phyloP scores from a whole-genome alignment of 192 early-diverging fungal species.

The Coemansia sp. region DNA sequence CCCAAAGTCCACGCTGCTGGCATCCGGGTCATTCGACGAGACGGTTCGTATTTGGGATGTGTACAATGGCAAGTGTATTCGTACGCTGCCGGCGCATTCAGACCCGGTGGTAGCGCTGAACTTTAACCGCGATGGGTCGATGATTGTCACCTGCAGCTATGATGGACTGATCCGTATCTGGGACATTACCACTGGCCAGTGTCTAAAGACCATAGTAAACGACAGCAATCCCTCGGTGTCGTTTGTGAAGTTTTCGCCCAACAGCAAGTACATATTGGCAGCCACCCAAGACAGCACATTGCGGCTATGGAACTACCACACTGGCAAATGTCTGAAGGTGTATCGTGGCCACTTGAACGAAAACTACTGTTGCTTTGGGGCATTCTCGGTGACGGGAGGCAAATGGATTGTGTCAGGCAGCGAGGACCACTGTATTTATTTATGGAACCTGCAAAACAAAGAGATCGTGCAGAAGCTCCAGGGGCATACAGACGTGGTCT shows the following conservation, averaged over 20 bases:
- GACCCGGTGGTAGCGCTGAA: constrained; percentile 94
- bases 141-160: constrained; percentile 91
- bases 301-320: constrained; percentile 90
- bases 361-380: constrained; percentile 90
- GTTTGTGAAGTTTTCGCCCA: constrained; percentile 98
- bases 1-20: constrained; percentile 89
- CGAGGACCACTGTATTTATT: constrained; percentile 91
- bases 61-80: constrained; percentile 86
- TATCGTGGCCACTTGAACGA: constrained; percentile 90
- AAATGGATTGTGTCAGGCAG: constrained; percentile 94
- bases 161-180: constrained; percentile 98
- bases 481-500: constrained; percentile 90
- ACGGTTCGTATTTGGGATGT: constrained; percentile 97
- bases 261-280: constrained; percentile 97
- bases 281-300: constrained; percentile 91
- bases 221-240: constrained; percentile 95
- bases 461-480: constrained; percentile 92
- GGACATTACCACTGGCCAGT: constrained; percentile 97
- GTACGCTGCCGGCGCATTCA: constrained; percentile 88
- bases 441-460: constrained; percentile 96
- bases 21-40: constrained; percentile 97
- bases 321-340: constrained; percentile 93
- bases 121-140: constrained; percentile 95
- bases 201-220: constrained; percentile 94
- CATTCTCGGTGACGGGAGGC: constrained; percentile 85